Conservation (phyloP, 2,329 filamentous ascomycete species). For the Aspergillus novofumigatus region DNA sequence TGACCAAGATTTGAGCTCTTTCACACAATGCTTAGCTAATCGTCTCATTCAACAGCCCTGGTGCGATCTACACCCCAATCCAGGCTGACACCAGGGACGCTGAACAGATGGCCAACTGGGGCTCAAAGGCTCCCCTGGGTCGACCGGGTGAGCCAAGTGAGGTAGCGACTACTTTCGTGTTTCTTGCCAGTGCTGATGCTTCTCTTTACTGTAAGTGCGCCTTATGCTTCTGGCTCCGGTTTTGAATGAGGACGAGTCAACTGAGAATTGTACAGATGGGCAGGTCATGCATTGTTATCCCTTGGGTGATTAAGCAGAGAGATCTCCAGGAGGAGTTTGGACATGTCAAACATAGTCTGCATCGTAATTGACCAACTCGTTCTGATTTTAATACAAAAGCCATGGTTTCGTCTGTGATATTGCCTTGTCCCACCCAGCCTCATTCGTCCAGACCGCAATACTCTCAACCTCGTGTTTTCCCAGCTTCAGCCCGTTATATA, state of each 20-base stretch:
- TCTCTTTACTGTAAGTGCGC: conserved; percentile 30
- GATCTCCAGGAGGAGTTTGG: neutral
- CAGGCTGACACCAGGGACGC: conserved; percentile 30
- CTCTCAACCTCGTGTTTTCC: conserved; percentile 37
- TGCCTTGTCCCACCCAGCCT: conserved; percentile 35
- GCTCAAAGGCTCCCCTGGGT: conserved; percentile 24
- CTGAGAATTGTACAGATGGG: conserved; percentile 23
- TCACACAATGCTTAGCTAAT: neutral
- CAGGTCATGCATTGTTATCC: conserved; percentile 35
- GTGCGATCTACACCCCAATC: conserved; percentile 28
- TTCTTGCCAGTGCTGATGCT: conserved; percentile 30
- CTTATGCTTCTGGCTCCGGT: neutral
- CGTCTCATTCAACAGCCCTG: conserved; percentile 16
- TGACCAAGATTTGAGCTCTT: neutral
- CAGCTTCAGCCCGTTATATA: conserved; percentile 37
- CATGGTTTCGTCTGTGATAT: conserved; percentile 31
- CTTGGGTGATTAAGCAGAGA: conserved; percentile 27
- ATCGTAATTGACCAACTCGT: neutral
- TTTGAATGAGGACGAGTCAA: neutral
- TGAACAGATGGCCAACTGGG: conserved; percentile 32
- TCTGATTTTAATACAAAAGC: conserved; percentile 27
- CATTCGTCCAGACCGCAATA: conserved; percentile 34
- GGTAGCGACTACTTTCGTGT: conserved; percentile 34
- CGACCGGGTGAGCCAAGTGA: conserved; percentile 36
- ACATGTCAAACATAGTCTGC: neutral